A percentile compares a stretch with the other conserved stretches of the same genome.
Conservation (phyloP, 192 early-diverging fungal genomes). For the Podila clonocystis region DNA sequence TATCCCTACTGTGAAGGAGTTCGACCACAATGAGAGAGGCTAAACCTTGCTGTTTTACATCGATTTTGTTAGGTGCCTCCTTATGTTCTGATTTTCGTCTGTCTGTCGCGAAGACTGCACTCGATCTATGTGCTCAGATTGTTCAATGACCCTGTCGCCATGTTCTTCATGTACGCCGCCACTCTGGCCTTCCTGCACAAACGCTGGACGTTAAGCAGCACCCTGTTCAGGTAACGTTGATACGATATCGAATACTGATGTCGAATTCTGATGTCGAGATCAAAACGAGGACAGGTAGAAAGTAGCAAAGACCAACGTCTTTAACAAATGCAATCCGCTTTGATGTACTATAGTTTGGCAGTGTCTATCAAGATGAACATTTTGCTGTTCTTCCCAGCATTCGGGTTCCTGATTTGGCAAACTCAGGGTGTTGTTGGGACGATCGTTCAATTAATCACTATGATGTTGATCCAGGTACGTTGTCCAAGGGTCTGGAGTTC, state of each 20-base stretch:
- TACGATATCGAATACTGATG: no score
- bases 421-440: conserved; percentile 57
- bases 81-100: conserved; percentile 68
- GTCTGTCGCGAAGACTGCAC: conserved; percentile 86
- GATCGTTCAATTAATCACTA: conserved; percentile 52
- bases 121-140: conserved; percentile 92
- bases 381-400: conserved; percentile 89
- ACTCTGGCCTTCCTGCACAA: conserved; percentile 69
- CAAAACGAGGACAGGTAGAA: no score
- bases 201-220: conserved; percentile 59
- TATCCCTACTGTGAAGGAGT: not conserved
- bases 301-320: no score
- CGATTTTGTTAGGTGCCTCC: conserved; percentile 66
- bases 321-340: not conserved
- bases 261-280: no score
- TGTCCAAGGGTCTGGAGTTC: not conserved
- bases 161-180: conserved; percentile 81
- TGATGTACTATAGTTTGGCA: conserved; percentile 66
- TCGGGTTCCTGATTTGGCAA: conserved; percentile 74
- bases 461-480: conserved; percentile 61
- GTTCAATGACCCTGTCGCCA: conserved; percentile 94
- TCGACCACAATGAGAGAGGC: not conserved
- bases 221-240: conserved; percentile 71
- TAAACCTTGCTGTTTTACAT: not conserved
- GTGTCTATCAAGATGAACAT: conserved; percentile 97